Conservation (phyloP, 306 rosid genomes). For the Vigna hirtella region DNA sequence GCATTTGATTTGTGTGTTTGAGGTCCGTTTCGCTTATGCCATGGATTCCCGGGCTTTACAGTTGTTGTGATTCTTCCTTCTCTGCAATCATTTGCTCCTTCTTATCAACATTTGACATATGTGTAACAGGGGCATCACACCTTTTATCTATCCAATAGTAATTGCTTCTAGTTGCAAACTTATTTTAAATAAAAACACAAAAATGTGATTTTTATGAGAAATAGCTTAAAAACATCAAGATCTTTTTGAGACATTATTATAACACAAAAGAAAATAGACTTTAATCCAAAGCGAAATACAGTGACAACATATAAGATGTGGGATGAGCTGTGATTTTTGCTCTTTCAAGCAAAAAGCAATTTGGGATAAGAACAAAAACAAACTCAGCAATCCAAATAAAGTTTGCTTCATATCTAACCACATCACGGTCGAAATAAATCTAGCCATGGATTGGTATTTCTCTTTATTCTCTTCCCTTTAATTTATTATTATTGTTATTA, state of each 20-base stretch:
- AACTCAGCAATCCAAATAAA: slow-evolving; percentile 40
- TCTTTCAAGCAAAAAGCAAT: slow-evolving; percentile 42
- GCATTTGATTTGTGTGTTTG: slow-evolving; percentile 48
- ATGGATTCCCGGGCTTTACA: slow-evolving; percentile 51
- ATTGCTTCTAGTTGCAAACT: neutral
- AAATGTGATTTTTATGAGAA: too few species aligned
- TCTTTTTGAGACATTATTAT: too few species aligned
- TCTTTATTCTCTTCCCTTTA: neutral
- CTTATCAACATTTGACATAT: slow-evolving; percentile 26
- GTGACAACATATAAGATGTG: slow-evolving; percentile 9
- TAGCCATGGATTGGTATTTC: slow-evolving; percentile 31
- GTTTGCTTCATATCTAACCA: slow-evolving; percentile 41
- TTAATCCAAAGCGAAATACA: too few species aligned
- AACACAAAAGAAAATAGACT: too few species aligned
- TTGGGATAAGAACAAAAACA: slow-evolving; percentile 48
- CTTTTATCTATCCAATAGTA: neutral
- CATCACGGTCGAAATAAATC: slow-evolving; percentile 3
- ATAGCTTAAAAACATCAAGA: too few species aligned
- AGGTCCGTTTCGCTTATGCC: slow-evolving; percentile 43
- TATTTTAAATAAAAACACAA: too few species aligned
- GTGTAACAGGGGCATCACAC: neutral
- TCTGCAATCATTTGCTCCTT: slow-evolving; percentile 44
- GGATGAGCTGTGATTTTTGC: slow-evolving; percentile 32
- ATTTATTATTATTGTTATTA: slow-evolving; percentile 27
- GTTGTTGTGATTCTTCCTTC: slow-evolving; percentile 46